These are phyloP conservation scores for Arthrobotrys sphaeroides DNA, from an alignment of 2,329 filamentous ascomycete species.

Conservation along the genomic window DNA sequence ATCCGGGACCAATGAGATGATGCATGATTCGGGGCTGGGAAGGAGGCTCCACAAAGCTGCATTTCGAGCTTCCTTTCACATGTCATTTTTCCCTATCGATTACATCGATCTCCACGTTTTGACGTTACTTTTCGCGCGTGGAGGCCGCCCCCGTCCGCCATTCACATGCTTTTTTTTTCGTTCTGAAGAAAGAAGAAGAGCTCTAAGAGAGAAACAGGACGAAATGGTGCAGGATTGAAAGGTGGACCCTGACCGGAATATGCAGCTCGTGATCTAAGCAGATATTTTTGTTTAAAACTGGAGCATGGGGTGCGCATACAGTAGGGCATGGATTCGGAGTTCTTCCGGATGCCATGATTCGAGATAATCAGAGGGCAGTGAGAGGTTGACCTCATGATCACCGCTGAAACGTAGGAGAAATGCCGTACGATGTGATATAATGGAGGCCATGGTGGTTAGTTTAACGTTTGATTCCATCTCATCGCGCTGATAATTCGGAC, in stretches of 20 bases:
- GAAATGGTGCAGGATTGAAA: conserved; percentile 15
- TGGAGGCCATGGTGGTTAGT: too few species aligned
- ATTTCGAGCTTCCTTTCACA: conserved; percentile 44
- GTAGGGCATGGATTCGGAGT: too few species aligned
- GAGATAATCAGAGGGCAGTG: neutral
- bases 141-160: neutral
- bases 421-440: too few species aligned
- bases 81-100: conserved; percentile 20
- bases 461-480: neutral
- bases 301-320: too few species aligned
- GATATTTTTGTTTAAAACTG: neutral
- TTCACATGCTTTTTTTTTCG: conserved; percentile 49
- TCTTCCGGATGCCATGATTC: conserved; percentile 8
- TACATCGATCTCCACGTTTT: conserved; percentile 31
- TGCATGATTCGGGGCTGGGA: conserved; percentile 11
- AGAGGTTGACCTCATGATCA: conserved; percentile 52
- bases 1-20: conserved; percentile 37
- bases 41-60: conserved; percentile 25
- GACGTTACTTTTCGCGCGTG: neutral
- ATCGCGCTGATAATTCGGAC: too few species aligned
- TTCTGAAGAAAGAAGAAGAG: conserved; percentile 19
- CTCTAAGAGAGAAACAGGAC: conserved; percentile 11
- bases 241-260: conserved; percentile 19
- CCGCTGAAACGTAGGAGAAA: conserved; percentile 43
- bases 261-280: conserved; percentile 9